Base-by-base conservation (phyloP, 2,329 filamentous ascomycete species). In the Pyrenophora tritici-repentis region DNA sequence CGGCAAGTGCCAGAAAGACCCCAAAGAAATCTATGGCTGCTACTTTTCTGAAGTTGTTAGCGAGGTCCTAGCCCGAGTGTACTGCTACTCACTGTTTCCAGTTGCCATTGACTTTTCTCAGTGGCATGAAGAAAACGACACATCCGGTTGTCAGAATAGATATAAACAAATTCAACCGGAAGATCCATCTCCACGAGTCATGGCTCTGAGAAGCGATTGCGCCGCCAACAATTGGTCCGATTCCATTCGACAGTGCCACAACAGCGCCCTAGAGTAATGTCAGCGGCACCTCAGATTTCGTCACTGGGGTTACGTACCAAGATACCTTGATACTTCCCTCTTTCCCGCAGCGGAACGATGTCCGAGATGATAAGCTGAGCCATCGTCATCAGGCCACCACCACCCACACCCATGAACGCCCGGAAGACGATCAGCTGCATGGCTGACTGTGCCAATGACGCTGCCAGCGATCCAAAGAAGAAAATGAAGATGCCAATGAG, bases 391-490 rank as follows among this genome's bases (percentile, higher is more conserved):
- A 87, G 79, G 10, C 85, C 85, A 2, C 85, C 86, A 40, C 81
- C 81, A 7, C 83, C 84, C n/a, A 87, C 75, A 40, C 85, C 85
- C n/a, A 84, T 81, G 18, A 67, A 65, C 3, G 78, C 85, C 33
- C 85, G 78, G 62, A 86, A 87, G 12, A 82, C 75, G 67, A 86
- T 87, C 26, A 88, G 48, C 42, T 62, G 59, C 1, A 62, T 77
- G 71, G 83, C 81, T 13, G 80, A 75, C 1, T 79, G 76, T 53
- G 78, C 84, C 31, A 78, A 74, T 0, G 83, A 78, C 17, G 65
- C 84, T 84, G 3, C 85, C 71, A 53, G 87, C 65, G 65, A 86
- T 81, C 9, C 81, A 80, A 31, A 86, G 50, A 63, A 62, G 42
- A 62, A 62, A 3, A 62, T 18, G 76, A 76, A 8, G 86, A 74